These are phyloP conservation scores for Diaporthe caulivora DNA, from an alignment of 2,329 filamentous ascomycete species.

Conservation along the genomic window DNA sequence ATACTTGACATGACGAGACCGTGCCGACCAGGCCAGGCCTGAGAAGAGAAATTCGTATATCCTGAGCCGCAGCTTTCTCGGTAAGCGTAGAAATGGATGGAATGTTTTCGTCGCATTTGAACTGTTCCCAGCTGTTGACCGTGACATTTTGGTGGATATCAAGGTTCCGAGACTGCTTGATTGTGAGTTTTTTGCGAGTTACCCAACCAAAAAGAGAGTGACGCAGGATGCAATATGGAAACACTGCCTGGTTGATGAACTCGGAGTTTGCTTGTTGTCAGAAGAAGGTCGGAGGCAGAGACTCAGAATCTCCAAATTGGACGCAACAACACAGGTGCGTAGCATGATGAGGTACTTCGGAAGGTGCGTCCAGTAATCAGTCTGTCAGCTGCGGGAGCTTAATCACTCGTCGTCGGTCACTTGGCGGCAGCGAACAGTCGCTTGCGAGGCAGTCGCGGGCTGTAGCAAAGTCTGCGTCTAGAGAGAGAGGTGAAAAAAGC, in stretches of 20 bases:
- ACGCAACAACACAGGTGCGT: too few species aligned
- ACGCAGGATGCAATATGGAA: neutral
- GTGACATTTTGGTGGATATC: too few species aligned
- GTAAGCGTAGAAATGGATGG: neutral
- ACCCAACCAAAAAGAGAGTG: neutral
- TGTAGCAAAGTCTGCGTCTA: neutral
- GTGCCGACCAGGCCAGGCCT: too few species aligned
- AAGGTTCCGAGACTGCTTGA: too few species aligned
- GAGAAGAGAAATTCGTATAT: neutral
- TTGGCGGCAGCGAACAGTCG: neutral
- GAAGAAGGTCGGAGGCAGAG: neutral
- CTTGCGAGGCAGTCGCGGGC: neutral
- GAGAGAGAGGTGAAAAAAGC: neutral
- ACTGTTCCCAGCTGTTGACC: too few species aligned
- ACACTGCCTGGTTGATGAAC: neutral
- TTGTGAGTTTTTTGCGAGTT: too few species aligned
- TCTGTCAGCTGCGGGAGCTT: too few species aligned
- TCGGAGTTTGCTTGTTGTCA: neutral
- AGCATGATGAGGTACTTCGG: too few species aligned
- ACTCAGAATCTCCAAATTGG: neutral
- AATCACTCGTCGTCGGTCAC: neutral
- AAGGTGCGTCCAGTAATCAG: neutral
- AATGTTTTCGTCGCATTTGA: too few species aligned
- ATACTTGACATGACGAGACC: neutral
- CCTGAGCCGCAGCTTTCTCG: neutral